phyloP scores from a whole-genome alignment of 306 rosid genomes.

The Gastrolobium villosum region DNA sequence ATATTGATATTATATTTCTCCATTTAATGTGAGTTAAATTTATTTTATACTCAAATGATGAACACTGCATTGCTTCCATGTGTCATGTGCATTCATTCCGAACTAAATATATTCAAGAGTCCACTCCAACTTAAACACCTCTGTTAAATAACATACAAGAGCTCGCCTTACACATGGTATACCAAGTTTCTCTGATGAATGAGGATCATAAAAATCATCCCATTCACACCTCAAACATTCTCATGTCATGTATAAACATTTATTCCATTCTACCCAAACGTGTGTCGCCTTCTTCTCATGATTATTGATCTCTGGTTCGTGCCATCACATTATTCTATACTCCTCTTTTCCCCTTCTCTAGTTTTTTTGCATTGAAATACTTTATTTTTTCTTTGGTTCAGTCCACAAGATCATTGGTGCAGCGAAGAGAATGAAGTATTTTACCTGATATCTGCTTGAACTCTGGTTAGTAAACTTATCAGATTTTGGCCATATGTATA shows the following conservation, averaged over 20 bases:
- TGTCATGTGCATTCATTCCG: conserved; percentile 26
- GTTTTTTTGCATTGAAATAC: background rate
- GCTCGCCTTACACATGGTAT: background rate
- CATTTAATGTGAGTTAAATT: too few species aligned
- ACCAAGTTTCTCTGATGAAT: too few species aligned
- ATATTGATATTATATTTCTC: background rate
- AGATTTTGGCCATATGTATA: background rate
- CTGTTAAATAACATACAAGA: background rate
- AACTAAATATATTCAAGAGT: conserved; percentile 9
- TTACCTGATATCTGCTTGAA: background rate
- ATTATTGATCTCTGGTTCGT: conserved; percentile 15
- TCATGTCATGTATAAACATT: background rate
- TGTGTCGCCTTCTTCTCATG: background rate
- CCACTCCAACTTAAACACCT: conserved; percentile 25
- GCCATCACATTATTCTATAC: conserved; percentile 6
- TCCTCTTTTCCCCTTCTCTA: background rate
- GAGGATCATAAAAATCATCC: too few species aligned
- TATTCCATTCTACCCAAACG: background rate
- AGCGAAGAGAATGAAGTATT: conserved; percentile 24
- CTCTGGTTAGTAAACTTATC: background rate
- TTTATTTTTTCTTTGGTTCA: background rate
- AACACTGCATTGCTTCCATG: background rate
- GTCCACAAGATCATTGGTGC: conserved; percentile 26
- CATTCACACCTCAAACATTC: too few species aligned
- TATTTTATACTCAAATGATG: background rate